Evolutionary conservation across 1,284 basidiomycete species (phyloP), one percentile per base, ranked within the genome.

Genomic region (Thecaphora thlaspeos): DNA sequence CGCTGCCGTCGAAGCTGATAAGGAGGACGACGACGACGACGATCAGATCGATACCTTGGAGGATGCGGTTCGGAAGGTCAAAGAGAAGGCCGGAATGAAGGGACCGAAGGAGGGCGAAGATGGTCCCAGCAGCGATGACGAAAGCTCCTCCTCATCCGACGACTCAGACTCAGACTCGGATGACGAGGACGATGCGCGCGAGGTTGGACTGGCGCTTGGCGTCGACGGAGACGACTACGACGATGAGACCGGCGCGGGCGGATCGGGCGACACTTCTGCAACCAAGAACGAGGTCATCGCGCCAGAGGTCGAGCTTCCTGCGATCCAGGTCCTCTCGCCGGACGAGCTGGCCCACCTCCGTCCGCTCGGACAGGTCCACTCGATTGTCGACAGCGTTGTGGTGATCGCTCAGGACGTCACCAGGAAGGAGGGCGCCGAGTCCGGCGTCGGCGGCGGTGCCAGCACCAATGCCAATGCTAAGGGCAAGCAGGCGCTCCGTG

Each of bases 301-400:
- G 10, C 59, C 62, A 8, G 52, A 63, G 2, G 48, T 72, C 11
- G 55, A 66, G 15, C 51, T 48, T 18, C 64, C 68, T 15, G 1
- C 64, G 0, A 41, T 70, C 4, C 39, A 57, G n/a, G 44, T 62
- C 26, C 37, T 71, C 7, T 40, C 55, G 10, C 48, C 55, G 10
- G 49, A 36, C 7, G 68, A 73, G 8, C 45, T 61, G n/a, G 41
- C 52, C 7, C 55, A 64, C 1, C 17, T 71, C 15, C 49, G 61
- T 15, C 61, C 53, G 28, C 60, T 76, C 10, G 74, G 74, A 9
- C 48, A 50, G 17, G 51, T 76, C 39, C 70, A 70, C 40, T 75
- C 73, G 10, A 70, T 76, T 40, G 70, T 76, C 15, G 68, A 72
- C 55, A 63, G 60, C 41, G 71, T 74, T 5, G 70, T 76, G 0